phyloP scores from a whole-genome alignment of 345 rosid species.

The Acer negundo region DNA sequence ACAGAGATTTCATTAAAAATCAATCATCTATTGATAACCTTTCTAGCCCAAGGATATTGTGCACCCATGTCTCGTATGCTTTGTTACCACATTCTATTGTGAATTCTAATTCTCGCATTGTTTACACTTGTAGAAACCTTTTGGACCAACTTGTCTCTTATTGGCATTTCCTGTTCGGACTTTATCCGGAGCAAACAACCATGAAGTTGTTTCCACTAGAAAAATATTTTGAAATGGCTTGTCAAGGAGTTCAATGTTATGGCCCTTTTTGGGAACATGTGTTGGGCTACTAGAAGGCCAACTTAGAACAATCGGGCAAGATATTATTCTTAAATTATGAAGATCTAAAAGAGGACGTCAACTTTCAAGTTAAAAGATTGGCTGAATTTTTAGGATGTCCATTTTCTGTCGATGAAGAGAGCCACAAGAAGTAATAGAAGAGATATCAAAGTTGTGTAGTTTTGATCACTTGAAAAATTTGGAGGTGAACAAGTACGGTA shows the following conservation, averaged over 20 bases:
- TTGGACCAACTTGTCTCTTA: conserved; percentile 26
- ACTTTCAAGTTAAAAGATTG: conserved; percentile 17
- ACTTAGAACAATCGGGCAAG: conserved; percentile 19
- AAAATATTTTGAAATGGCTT: conserved; percentile 29
- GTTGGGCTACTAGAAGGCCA: conserved; percentile 22
- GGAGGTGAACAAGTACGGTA: conserved; percentile 38
- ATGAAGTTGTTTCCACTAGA: not conserved
- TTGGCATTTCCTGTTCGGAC: conserved; percentile 25
- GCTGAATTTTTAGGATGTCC: conserved; percentile 36
- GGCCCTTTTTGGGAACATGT: conserved; percentile 36
- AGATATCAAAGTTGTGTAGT: conserved; percentile 38
- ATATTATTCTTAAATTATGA: conserved; percentile 33
- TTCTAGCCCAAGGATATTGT: conserved; percentile 6
- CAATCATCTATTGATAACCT: not conserved
- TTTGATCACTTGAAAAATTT: conserved; percentile 39
- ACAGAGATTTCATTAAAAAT: not conserved
- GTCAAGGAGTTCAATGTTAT: conserved; percentile 14
- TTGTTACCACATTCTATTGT: conserved; percentile 16
- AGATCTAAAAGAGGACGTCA: conserved; percentile 22
- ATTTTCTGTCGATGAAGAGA: conserved; percentile 28
- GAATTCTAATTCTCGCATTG: conserved; percentile 22
- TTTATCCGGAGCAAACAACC: not conserved
- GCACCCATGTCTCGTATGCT: conserved; percentile 26
- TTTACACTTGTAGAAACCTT: conserved; percentile 31
- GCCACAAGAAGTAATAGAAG: conserved; percentile 20